Percentiles rank a stretch among this genome's conserved stretches.
These are phyloP conservation scores for Candida alai DNA, from an alignment of 805 yeast species.

Conservation along the genomic window DNA sequence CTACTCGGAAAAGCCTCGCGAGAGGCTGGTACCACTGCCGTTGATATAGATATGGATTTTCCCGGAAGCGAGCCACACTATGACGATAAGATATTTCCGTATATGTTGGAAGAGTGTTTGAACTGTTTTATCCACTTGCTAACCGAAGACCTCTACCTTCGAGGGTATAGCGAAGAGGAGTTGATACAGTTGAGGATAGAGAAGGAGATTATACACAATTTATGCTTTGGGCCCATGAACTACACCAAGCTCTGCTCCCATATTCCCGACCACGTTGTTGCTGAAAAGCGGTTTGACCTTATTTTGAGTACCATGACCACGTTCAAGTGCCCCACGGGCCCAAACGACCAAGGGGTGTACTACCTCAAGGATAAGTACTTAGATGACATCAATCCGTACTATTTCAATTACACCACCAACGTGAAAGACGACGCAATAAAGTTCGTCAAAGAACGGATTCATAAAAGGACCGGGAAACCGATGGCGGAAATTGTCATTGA, in stretches of 20 bases:
- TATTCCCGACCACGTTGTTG: constrained; percentile 71
- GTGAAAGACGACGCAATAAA: constrained; percentile 80
- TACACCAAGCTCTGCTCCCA: constrained; percentile 66
- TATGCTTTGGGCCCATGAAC: constrained; percentile 71
- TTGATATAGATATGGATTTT: constrained; percentile 11
- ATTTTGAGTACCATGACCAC: constrained; percentile 31
- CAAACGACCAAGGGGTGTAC: constrained; percentile 36
- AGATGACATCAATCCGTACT: constrained; percentile 56
- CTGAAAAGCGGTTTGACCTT: constrained; percentile 69
- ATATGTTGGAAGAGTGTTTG: constrained; percentile 77
- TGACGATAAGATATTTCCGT: constrained; percentile 48
- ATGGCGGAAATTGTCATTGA: constrained; percentile 50
- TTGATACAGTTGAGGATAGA: constrained; percentile 49
- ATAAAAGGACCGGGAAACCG: constrained; percentile 35
- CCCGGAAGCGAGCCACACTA: constrained; percentile 20
- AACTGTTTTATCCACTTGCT: constrained; percentile 63
- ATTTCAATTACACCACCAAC: constrained; percentile 71
- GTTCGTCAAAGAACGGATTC: constrained; percentile 49
- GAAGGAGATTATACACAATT: constrained; percentile 74
- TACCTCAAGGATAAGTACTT: constrained; percentile 33
- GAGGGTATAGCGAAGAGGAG: constrained; percentile 45
- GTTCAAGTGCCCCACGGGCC: constrained; percentile 29
- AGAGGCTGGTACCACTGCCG: constrained; percentile 24
- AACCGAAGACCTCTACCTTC: constrained; percentile 61
- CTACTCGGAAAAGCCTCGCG: constrained; percentile 32